Conservation (phyloP, 2,329 filamentous ascomycete species). For the Sphaerulina populicola region DNA sequence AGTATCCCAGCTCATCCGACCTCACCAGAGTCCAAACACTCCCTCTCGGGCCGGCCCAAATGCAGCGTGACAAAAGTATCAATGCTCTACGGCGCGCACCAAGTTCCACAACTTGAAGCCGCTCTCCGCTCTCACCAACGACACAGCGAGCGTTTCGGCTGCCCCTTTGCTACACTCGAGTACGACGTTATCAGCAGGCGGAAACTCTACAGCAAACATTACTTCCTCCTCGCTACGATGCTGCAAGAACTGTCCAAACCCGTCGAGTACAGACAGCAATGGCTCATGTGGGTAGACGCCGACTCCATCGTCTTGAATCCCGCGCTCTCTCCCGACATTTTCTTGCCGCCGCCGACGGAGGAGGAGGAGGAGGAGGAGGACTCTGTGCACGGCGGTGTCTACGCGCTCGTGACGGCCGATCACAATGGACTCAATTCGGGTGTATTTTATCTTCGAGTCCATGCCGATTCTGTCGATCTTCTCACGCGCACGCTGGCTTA, state of each 20-base stretch:
- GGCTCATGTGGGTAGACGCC: not conserved
- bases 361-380: too few species aligned
- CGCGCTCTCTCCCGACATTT: not conserved
- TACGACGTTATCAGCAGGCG: not conserved
- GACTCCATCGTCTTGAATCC: not conserved
- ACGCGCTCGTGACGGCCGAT: not conserved
- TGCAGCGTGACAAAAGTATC: not conserved
- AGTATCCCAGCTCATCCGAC: not conserved
- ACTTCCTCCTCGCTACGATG: not conserved
- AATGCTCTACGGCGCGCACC: not conserved
- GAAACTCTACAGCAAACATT: not conserved
- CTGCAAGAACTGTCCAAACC: not conserved
- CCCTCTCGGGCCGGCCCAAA: not conserved
- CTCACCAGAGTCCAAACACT: not conserved
- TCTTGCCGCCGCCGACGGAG: too few species aligned
- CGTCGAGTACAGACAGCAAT: not conserved
- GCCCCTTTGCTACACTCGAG: not conserved
- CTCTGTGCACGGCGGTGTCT: too few species aligned
- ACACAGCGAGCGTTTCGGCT: not conserved
- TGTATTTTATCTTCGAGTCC: not conserved
- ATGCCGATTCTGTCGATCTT: not conserved
- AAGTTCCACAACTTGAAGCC: not conserved
- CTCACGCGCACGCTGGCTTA: not conserved
- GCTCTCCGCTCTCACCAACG: not conserved
- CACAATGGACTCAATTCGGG: not conserved